A percentile compares a stretch with the other conserved stretches of the same genome.
These are phyloP conservation scores for Phytophthora kernoviae DNA, from an alignment of 352 stramenopile genomes.

Conservation along the genomic window DNA sequence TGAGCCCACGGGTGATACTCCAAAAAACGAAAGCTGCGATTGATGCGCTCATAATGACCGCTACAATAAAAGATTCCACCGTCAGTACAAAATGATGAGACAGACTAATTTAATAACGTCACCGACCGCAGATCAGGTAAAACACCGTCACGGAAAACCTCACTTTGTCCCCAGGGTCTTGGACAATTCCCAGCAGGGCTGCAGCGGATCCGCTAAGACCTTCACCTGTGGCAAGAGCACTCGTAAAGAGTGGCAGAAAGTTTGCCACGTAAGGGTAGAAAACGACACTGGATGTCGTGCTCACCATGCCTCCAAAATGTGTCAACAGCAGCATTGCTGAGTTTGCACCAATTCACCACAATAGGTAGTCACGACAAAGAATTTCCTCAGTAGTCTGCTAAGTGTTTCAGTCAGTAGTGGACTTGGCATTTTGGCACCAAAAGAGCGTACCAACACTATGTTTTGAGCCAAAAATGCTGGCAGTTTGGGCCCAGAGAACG, in stretches of 20 bases:
- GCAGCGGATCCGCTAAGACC: constrained; percentile 67
- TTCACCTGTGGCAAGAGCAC: constrained; percentile 63
- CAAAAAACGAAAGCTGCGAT: constrained; percentile 61
- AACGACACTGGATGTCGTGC: constrained; percentile 71
- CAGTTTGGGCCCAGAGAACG: constrained; percentile 55
- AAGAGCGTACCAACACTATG: constrained; percentile 56
- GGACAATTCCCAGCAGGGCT: constrained; percentile 59
- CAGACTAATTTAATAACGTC: neutral
- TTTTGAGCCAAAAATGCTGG: constrained; percentile 43
- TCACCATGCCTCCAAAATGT: constrained; percentile 69
- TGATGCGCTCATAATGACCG: constrained; percentile 57
- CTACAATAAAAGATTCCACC: constrained; percentile 14
- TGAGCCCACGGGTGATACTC: constrained; percentile 45
- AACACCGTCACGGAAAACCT: constrained; percentile 66
- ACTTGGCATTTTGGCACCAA: neutral
- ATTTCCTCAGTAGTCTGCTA: neutral
- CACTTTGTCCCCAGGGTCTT: constrained; percentile 56
- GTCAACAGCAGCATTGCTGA: constrained; percentile 66
- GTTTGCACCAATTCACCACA: neutral
- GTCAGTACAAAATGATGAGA: neutral
- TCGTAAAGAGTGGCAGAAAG: constrained; percentile 71
- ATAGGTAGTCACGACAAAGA: neutral
- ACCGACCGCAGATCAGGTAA: constrained; percentile 64
- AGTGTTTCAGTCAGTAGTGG: neutral
- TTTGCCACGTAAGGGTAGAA: constrained; percentile 76